These are phyloP conservation scores for Rhizoclosmatium hyalinum DNA, from an alignment of 371 early-diverging fungal genomes.

Conservation along the genomic window DNA sequence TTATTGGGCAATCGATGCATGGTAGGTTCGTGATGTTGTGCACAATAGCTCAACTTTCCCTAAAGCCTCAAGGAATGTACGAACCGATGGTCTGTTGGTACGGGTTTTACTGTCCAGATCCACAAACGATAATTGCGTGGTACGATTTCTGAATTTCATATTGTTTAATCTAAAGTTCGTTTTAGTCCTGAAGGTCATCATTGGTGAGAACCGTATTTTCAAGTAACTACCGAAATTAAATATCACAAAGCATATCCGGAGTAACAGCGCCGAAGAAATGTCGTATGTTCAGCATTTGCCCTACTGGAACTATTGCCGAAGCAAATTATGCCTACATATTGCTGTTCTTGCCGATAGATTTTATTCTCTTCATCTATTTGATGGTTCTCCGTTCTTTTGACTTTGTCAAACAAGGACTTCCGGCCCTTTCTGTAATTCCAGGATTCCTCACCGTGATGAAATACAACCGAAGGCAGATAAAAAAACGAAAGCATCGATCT, in stretches of 20 bases:
- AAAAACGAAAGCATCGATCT: neutral
- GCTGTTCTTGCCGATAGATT: slow-evolving; percentile 34
- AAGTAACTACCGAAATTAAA: neutral
- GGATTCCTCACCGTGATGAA: neutral
- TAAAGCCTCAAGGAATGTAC: slow-evolving; percentile 34
- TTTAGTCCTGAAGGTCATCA: slow-evolving; percentile 24
- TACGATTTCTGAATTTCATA: slow-evolving; percentile 21
- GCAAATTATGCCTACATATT: slow-evolving; percentile 37
- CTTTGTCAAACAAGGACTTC: slow-evolving; percentile 7
- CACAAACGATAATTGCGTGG: slow-evolving; percentile 21
- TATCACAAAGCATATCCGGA: slow-evolving; percentile 30
- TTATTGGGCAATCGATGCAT: slow-evolving; percentile 25
- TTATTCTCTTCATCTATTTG: slow-evolving; percentile 24
- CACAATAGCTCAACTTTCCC: neutral
- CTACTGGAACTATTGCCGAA: slow-evolving; percentile 22
- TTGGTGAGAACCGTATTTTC: slow-evolving; percentile 9
- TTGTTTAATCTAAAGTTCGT: neutral
- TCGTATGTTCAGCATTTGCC: slow-evolving; percentile 34
- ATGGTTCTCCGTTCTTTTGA: slow-evolving; percentile 1
- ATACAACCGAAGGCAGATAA: neutral
- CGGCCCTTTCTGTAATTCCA: neutral
- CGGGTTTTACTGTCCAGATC: slow-evolving; percentile 33
- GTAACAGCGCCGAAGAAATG: slow-evolving; percentile 32
- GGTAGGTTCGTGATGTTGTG: slow-evolving; percentile 22
- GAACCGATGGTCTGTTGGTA: slow-evolving; percentile 33